Evolutionary conservation across 352 stramenopile genomes (phyloP), one percentile per base, ranked within the genome.

Genomic region (Globisporangium spiculum): DNA sequence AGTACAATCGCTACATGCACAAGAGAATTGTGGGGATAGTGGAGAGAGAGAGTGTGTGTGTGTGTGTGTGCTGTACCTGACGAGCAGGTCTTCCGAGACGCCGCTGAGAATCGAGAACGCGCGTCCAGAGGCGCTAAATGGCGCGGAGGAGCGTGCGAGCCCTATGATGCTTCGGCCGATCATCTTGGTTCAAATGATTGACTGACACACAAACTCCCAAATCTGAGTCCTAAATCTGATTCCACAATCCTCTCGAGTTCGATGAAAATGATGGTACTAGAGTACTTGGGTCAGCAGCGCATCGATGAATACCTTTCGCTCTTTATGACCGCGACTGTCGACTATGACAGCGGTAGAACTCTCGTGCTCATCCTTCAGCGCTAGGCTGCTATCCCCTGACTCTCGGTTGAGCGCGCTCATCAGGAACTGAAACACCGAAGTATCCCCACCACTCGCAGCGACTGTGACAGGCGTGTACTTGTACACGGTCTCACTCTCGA

Each of bases 61-160:
- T 24, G 22, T 24, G 22, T 27, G 26, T 2, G 16, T 26, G 3
- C 32, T 66, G 9, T n/a, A 87, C 79, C 75, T 84, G 27, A 94
- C 85, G 32, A 94, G 78, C 7, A 94, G 73, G 46, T 94, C 87
- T 62, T 94, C 87, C 0, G 87, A 94, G 44, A 94, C 77, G 53
- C 84, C 84, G 34, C 77, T 84, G 16, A 94, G 77, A 6, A 94
- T 77, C 10, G 83, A 93, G 41, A 92, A 57, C 61, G 69, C 44
- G 46, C 53, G 26, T 50, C 34, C 32, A 27, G 53, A 3, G 24
- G 46, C 12, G 14, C 26, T 46, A 14, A 14, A 18, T 4, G 22
- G 52, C 36, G 55, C 9, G 18, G n/a, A 46, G 4, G 18, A 66
- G 27, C 34, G 48, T 8, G 41, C 9, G 41, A 68, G 34, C 2